Evolutionary conservation across 83 land plant species (phyloP).

Genomic region (Larix sibirica): DNA sequence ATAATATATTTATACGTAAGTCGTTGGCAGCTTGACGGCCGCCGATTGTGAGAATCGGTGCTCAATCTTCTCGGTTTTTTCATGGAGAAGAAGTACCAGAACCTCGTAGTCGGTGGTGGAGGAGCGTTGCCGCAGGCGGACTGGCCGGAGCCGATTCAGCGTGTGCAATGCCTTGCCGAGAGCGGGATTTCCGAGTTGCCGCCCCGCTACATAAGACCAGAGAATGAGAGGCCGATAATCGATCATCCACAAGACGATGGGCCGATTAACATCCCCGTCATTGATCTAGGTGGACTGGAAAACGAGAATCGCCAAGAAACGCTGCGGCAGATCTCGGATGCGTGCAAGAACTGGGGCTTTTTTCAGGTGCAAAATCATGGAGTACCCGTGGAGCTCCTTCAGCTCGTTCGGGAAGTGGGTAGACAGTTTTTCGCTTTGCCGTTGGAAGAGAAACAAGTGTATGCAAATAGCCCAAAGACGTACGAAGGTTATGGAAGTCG

Average conservation of each 20-base stretch:
- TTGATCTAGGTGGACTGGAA: slow-evolving; percentile 36
- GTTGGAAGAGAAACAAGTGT: slow-evolving; percentile 53
- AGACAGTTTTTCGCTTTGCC: slow-evolving; percentile 64
- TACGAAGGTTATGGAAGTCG: slow-evolving; percentile 84
- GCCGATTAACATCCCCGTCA: slow-evolving; percentile 35
- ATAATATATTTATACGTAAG: no score
- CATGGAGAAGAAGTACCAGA: no score
- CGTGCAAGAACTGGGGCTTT: slow-evolving; percentile 81
- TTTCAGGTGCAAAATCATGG: slow-evolving; percentile 84
- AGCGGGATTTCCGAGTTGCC: slow-evolving; percentile 37
- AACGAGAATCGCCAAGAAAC: slow-evolving; percentile 2
- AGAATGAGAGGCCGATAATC: slow-evolving; percentile 33
- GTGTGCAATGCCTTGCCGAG: slow-evolving; percentile 63
- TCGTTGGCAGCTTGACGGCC: no score
- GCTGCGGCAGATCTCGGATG: slow-evolving; percentile 33
- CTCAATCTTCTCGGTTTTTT: no score
- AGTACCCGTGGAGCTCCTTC: slow-evolving; percentile 39
- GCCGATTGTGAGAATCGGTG: no score
- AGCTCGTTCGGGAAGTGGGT: slow-evolving; percentile 28
- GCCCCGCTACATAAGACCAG: slow-evolving; percentile 49
- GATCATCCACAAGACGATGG: neutral
- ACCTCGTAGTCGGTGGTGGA: no score
- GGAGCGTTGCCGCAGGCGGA: neutral
- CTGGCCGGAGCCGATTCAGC: slow-evolving; percentile 74
- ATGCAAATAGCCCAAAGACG: slow-evolving; percentile 59